Conservation (phyloP, 805 yeast species). For the Candida nitratophila region DNA sequence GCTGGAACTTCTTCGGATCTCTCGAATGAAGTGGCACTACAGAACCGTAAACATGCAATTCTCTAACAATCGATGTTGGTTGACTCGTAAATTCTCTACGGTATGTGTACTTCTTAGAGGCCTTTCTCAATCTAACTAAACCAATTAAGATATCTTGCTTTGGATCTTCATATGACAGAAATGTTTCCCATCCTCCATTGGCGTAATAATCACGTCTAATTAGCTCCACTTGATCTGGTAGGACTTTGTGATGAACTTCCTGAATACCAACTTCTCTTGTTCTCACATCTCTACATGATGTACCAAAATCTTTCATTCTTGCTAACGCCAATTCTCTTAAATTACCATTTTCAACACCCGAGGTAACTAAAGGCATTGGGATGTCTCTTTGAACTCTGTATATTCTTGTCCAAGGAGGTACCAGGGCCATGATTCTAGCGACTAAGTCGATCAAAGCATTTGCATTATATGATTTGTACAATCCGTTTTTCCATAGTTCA, state of each 20-base stretch:
- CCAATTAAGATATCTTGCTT: constrained; percentile 94
- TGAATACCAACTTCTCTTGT: constrained; percentile 98
- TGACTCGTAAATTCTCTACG: constrained; percentile 80
- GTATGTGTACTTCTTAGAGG: constrained; percentile 83
- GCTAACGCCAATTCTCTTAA: constrained; percentile 92
- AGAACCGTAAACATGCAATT: constrained; percentile 93
- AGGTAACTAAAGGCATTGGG: constrained; percentile 96
- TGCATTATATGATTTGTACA: constrained; percentile 91
- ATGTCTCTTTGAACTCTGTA: constrained; percentile 98
- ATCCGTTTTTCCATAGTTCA: constrained; percentile 95
- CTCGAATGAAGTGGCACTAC: constrained; percentile 95
- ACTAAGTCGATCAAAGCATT: constrained; percentile 90
- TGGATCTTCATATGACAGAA: constrained; percentile 93
- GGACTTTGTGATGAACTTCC: constrained; percentile 94
- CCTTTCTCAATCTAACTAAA: constrained; percentile 76
- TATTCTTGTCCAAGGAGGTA: constrained; percentile 99
- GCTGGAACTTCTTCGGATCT: constrained; percentile 97
- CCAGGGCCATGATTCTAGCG: constrained; percentile 91
- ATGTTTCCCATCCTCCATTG: constrained; percentile 98
- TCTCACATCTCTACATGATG: constrained; percentile 91
- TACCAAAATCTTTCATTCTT: constrained; percentile 97
- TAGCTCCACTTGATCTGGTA: constrained; percentile 94
- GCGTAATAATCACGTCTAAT: constrained; percentile 95
- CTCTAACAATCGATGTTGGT: constrained; percentile 92
- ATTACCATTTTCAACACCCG: constrained; percentile 98